Base-by-base conservation (phyloP, 2,329 filamentous ascomycete genomes). In the Diaporthe vexans region DNA sequence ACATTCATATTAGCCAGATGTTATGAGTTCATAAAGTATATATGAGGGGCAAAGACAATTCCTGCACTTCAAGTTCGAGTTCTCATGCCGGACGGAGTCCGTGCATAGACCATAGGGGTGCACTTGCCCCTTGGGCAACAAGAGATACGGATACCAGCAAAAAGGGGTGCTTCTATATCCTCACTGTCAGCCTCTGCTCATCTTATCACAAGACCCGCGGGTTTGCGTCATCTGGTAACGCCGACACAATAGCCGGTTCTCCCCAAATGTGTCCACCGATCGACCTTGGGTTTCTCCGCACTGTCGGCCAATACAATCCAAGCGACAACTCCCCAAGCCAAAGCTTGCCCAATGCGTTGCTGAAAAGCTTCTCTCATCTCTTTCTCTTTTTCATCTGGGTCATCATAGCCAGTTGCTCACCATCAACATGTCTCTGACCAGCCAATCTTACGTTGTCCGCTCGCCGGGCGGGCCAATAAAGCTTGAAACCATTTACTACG, bases 391-490 rank as follows among this genome's bases (percentile, higher is more conserved):
- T 3, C 33, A 52, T 13, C 2, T 26, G 6, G 19, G 46, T 37
- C 46, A 24, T 33, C 13, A 11, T 52, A 2, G 19, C 3, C 3
- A 24, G 8, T 37, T 26, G 37, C 15, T 19, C 11, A 11, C 24
- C 52, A 43, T 57, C 13, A 63, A 1, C 0, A 75, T 75, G 74
- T 71, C 74, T 19, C 13, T 51, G 21, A 4, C 65, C 35, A 57
- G 71, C 37, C 29, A 75, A 40, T 68, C 74, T 24, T 75, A 75
- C 51, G 57, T 75, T 40, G 71, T 73, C 17, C 74, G 51, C 4
- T 40, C 57, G 7, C 65, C 74, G 0, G 51, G 57, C 17, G 69
- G 69, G 19, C 65, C 65, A 11, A 43, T 67, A 24, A 40, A 46
- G 8, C 65, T 73, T 15, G 67, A 71, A 24, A 67, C 61, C 4